Evolutionary conservation across 331 rosid genomes (phyloP), one percentile per base, ranked within the genome.

Genomic region (Stylosanthes scabra): DNA sequence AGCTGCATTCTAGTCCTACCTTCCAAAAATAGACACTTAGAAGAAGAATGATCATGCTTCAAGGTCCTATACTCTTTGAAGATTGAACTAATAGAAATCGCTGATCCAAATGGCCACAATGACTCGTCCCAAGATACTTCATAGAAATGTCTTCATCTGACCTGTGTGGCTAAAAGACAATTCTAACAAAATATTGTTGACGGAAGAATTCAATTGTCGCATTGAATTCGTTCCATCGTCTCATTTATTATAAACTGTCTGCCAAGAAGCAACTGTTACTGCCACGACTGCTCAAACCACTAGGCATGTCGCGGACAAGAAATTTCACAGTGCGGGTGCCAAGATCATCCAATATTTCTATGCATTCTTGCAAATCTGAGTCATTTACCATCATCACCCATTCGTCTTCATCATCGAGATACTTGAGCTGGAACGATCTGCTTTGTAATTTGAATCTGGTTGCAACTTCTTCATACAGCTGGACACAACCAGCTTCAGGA

Each of bases 341-440:
- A 5, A 86, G 59, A 59, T 92, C 97, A 31, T 85, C 85, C 88
- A 90, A 65, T 68, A 92, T 82, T 62, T 90, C 97, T 4, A 83
- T 63, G 74, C 99, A 95, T 70, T 92, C 99, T 66, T 81, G 95
- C 81, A 92, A 71, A 81, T 95, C 99, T 3, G 88, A 83, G 81
- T 92, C 96, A 46, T 80, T 86, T 46, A 86, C 91, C 72, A 95
- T 45, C 99, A 88, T 83, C 54, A 95, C 97, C 99, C 99, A 95
- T 79, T 95, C 97, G 66, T 90, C 90, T 70, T 95, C 97, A 67
- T 95, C 99, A 34, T 95, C 99, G 2, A 92, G 78, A 73, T 92
- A 95, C 75, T 84, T 88, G 74, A 92, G 96, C 65, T 90, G 90
- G 80, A 95, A 95, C 11, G 96, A 75, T 20, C 97, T 93, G 8